Evolutionary conservation across 768 basidiomycete species (phyloP), one percentile per base, ranked within the genome.

Genomic region (Podaxis sp.): DNA sequence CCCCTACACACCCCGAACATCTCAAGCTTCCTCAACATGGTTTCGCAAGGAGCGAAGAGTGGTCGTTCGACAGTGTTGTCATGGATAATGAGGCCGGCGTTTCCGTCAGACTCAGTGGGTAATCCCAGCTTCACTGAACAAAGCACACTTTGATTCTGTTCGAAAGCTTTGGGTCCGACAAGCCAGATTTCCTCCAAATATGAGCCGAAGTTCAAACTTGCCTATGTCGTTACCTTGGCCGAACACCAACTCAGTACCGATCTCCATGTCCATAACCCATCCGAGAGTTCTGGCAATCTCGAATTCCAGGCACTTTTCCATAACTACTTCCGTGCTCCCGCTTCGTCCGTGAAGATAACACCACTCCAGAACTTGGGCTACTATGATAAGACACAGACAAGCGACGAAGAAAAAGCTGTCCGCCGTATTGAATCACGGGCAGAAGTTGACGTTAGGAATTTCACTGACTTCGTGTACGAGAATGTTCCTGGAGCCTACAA

Each of bases 221-320:
- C 74, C 53, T 98, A 95, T 70, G 85, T 92, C 50, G 89, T 98
- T 50, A 90, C 90, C 10, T 76, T 99, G 61, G 77, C 81, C 11
- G 84, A 82, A 63, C 81, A 90, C 67, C 81, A 89, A 66, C 79
- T 98, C 64, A 83, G 80, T 64, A 92, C 93, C 37, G 85, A 89
- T 68, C 79, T 97, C 5, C 87, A 91, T 68, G 89, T 98, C 63
- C 79, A 79, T 64, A 96, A 97, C 69, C 79, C 84, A 0, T 85
- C 84, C 5, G 62, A 65, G 3, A 71, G 73, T 72, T 2, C 68
- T 75, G 0, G 78, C 82, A 46, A 63, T 69, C 80, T 98, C 44
- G 85, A 89, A 69, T 98, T 96, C 78, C 97, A 99, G 71, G 90
- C 94, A 1, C 80, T 98, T 48, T 81, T 99, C 57, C 97, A 99